These are phyloP conservation scores for Trichoderma sp. DNA, from an alignment of 2,329 filamentous ascomycete genomes.

Conservation along the genomic window DNA sequence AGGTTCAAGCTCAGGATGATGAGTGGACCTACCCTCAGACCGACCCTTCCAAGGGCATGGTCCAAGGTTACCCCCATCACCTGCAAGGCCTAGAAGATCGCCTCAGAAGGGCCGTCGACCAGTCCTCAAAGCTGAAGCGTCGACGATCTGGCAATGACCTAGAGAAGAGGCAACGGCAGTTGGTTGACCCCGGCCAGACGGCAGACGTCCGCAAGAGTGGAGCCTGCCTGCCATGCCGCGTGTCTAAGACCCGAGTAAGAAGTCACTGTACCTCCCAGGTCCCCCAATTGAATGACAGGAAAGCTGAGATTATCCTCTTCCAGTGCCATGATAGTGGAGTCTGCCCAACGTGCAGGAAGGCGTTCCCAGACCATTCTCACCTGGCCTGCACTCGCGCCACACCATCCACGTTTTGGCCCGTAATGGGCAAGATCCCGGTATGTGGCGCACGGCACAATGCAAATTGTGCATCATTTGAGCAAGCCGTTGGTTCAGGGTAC, in stretches of 20 bases:
- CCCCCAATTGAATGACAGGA: slow-evolving; percentile 18
- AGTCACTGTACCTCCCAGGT: slow-evolving; percentile 26
- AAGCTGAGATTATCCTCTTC: slow-evolving; percentile 32
- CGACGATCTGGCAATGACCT: slow-evolving; percentile 37
- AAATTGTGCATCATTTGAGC: slow-evolving; percentile 1
- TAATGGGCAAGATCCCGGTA: slow-evolving; percentile 43
- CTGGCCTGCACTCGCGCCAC: slow-evolving; percentile 43
- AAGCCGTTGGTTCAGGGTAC: slow-evolving; percentile 8
- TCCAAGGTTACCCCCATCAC: slow-evolving; percentile 36
- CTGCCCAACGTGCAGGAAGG: slow-evolving; percentile 45
- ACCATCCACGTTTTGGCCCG: slow-evolving; percentile 40
- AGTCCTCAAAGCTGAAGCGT: slow-evolving; percentile 37
- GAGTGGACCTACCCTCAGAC: slow-evolving; percentile 45
- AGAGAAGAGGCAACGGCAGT: slow-evolving; percentile 41
- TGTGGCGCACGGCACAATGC: slow-evolving; percentile 26
- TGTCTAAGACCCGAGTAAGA: slow-evolving; percentile 51
- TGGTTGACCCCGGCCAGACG: slow-evolving; percentile 46
- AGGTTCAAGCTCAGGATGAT: slow-evolving; percentile 42
- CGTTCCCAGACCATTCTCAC: slow-evolving; percentile 44
- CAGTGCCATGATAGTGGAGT: slow-evolving; percentile 45
- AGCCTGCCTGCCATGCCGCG: slow-evolving; percentile 51
- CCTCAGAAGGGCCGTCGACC: slow-evolving; percentile 28
- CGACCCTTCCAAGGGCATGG: slow-evolving; percentile 35
- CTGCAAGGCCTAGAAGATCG: slow-evolving; percentile 36
- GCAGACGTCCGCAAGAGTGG: slow-evolving; percentile 51